Evolutionary conservation across 2,329 filamentous ascomycete genomes (phyloP), one percentile per base, ranked within the genome.

Genomic region (Scedosporium apiospermum): DNA sequence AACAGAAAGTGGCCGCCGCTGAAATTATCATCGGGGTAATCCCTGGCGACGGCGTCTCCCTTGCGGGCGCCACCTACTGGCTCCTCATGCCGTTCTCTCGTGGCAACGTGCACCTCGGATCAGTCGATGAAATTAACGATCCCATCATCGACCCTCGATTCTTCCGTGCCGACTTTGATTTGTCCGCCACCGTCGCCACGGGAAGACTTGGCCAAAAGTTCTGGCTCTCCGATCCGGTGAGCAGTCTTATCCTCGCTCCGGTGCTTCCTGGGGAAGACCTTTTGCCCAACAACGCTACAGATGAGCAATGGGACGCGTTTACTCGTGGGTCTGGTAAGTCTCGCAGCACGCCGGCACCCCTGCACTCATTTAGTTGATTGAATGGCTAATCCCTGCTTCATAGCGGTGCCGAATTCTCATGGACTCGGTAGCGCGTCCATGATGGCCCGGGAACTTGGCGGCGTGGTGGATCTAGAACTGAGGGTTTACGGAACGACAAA

Each of bases 61-160:
- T 3, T 12, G 18, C 44, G 9, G 16, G 16, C 2, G 74, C 77
- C 0, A 68, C 73, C 9, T 73, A 72, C 63, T 78, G 74, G 72
- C 64, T 67, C 6, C 67, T 77, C 9, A 63, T 78, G 9, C 75
- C 75, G 10, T 73, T 77, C 63, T 73, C 76, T 1, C 78, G 84
- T 0, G 85, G 85, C 5, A 76, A 76, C 42, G 79, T 86, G 62
- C 86, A 87, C 71, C 82, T 87, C 64, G 71, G 71, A 7, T 75
- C 74, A 5, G 61, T 74, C 1, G 68, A 53, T 12, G n/a, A 16
- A 9, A 23, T 69, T 12, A 74, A 77, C 4, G 69, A 75, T 23
- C 78, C 80, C 0, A 73, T 78, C 14, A 66, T 65, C 42, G 58
- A 67, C 38, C 65, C 66, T 9, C 60, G 62, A 3, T 65, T 53